These are phyloP conservation scores for Hordeum marinum DNA, from an alignment of 176 grass and related monocot species.

Conservation along the genomic window DNA sequence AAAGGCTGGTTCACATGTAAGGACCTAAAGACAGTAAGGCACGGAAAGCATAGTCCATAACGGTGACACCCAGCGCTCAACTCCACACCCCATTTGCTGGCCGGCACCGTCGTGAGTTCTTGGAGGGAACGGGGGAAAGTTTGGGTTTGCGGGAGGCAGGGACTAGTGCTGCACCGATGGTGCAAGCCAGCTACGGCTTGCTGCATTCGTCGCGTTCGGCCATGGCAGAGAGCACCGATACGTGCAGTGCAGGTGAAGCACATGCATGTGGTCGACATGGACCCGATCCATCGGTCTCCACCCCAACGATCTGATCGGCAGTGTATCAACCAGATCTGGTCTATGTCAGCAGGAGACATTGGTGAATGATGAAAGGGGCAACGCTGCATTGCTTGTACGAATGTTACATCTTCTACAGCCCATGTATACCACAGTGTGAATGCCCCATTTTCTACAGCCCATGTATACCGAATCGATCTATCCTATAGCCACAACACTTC, in stretches of 20 bases:
- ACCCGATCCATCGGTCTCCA: too few relatives aligned
- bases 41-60: too few relatives aligned
- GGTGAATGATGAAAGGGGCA: background rate
- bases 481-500: background rate
- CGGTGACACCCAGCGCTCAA: background rate
- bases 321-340: background rate
- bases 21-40: too few relatives aligned
- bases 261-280: background rate
- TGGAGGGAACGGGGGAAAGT: background rate
- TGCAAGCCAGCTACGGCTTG: slow-evolving; percentile 19
- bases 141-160: slow-evolving; percentile 16
- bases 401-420: too few relatives aligned
- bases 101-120: background rate
- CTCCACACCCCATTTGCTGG: background rate
- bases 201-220: background rate
- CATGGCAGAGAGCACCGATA: background rate
- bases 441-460: background rate
- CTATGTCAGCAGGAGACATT: background rate
- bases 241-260: background rate
- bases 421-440: background rate
- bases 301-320: too few relatives aligned
- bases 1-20: too few relatives aligned
- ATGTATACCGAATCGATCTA: background rate
- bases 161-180: slow-evolving; percentile 9
- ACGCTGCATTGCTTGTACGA: background rate